phyloP scores from a whole-genome alignment of 352 stramenopile genomes.

The Pythium guiyangense region DNA sequence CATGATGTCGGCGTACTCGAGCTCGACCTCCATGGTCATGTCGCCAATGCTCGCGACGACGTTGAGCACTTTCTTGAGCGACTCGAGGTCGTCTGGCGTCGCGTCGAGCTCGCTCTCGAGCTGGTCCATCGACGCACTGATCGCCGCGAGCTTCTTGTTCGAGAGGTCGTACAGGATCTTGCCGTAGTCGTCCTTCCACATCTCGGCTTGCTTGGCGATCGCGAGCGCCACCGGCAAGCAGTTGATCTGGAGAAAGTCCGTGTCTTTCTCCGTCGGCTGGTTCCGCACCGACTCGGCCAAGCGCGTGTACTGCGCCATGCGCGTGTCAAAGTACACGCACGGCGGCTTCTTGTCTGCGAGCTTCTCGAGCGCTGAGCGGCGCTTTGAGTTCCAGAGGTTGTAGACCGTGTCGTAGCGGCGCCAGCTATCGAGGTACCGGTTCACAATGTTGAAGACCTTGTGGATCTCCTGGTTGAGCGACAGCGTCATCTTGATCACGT shows the following conservation, averaged over 20 bases:
- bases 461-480: slow-evolving; percentile 93
- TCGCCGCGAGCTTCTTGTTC: slow-evolving; percentile 70
- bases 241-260: slow-evolving; percentile 94
- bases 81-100: slow-evolving; percentile 85
- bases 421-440: slow-evolving; percentile 94
- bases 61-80: slow-evolving; percentile 94
- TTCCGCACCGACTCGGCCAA: slow-evolving; percentile 86
- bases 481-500: slow-evolving; percentile 95
- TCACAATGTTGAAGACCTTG: slow-evolving; percentile 93
- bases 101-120: slow-evolving; percentile 77
- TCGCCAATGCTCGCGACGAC: slow-evolving; percentile 84
- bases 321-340: slow-evolving; percentile 93
- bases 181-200: slow-evolving; percentile 94
- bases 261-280: slow-evolving; percentile 90
- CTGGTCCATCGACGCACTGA: slow-evolving; percentile 73
- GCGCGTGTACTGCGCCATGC: slow-evolving; percentile 88
- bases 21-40: slow-evolving; percentile 93
- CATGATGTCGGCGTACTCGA: slow-evolving; percentile 91
- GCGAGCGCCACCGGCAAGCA: slow-evolving; percentile 84
- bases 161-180: slow-evolving; percentile 89
- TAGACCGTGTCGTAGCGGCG: slow-evolving; percentile 92
- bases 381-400: slow-evolving; percentile 94
- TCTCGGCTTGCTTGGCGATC: slow-evolving; percentile 89
- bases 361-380: slow-evolving; percentile 87
- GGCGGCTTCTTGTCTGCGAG: slow-evolving; percentile 90